A percentile compares a stretch with the other conserved stretches of the same genome.
Evolutionary conservation across 805 yeast species (phyloP).

Genomic region (Schwanniomyces pseudopolymorphus): DNA sequence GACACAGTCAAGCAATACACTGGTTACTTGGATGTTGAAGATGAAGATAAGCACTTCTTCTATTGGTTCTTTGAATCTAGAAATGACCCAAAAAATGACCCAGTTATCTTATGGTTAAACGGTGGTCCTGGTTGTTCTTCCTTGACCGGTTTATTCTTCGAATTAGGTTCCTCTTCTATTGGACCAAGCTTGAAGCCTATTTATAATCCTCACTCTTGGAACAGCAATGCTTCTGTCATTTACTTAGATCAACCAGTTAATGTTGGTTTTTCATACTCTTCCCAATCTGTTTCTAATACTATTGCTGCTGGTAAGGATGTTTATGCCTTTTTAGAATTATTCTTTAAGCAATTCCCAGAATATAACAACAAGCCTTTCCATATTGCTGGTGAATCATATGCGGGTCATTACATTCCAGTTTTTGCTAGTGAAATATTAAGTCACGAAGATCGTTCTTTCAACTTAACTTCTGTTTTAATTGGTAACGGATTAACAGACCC

Average conservation of each 20-base stretch:
- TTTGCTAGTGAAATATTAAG: conserved; percentile 43
- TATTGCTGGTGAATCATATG: conserved; percentile 46
- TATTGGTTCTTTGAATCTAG: conserved; percentile 47
- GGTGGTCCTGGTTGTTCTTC: conserved; percentile 41
- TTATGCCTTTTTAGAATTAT: conserved; percentile 37
- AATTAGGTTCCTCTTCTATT: conserved; percentile 34
- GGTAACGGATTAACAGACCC: conserved; percentile 95
- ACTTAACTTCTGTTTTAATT: conserved; percentile 76
- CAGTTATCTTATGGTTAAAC: conserved; percentile 34
- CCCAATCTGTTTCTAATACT: conserved; percentile 28
- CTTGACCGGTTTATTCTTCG: conserved; percentile 34
- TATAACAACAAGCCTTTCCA: conserved; percentile 27
- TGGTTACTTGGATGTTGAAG: conserved; percentile 81
- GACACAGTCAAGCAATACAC: conserved; percentile 81
- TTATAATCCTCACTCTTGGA: conserved; percentile 31
- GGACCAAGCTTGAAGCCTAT: conserved; percentile 26
- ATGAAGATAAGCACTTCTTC: conserved; percentile 61
- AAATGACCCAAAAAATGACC: conserved; percentile 40
- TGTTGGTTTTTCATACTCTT: conserved; percentile 34
- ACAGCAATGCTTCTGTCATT: conserved; percentile 38
- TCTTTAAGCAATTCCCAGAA: conserved; percentile 37
- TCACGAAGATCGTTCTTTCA: conserved; percentile 40
- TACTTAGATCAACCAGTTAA: conserved; percentile 40
- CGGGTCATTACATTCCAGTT: conserved; percentile 49
- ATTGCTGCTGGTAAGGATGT: conserved; percentile 36